Evolutionary conservation across 2,329 filamentous ascomycete genomes (phyloP).

Genomic region (Bimuria novae-zelandiae): DNA sequence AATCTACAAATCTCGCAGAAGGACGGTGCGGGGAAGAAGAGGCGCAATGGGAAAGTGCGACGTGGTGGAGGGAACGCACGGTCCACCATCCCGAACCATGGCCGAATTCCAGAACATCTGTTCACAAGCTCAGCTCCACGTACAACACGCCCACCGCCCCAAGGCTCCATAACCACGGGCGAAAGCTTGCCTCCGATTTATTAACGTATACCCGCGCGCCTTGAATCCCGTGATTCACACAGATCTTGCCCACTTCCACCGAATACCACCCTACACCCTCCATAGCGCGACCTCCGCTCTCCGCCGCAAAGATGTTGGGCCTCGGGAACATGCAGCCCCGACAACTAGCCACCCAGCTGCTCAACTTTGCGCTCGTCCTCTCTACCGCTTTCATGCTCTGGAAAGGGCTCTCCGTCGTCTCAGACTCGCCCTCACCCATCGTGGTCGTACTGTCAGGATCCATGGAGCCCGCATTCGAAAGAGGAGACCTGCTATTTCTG

Average conservation of each 20-base stretch:
- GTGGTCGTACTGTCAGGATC: constrained; percentile 83
- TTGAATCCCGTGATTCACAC: neutral
- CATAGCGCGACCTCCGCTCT: constrained; percentile 6
- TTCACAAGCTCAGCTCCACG: constrained; percentile 11
- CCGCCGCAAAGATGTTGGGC: constrained; percentile 39
- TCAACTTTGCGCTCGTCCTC: constrained; percentile 90
- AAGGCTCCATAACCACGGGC: neutral
- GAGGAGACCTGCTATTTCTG: constrained; percentile 75
- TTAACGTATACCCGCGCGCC: neutral
- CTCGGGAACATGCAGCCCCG: constrained; percentile 72
- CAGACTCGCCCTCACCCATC: constrained; percentile 69
- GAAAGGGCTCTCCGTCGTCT: constrained; percentile 83
- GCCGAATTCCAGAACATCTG: constrained; percentile 9
- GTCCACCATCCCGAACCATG: constrained; percentile 6
- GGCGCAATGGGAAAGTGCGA: neutral
- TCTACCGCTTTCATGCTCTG: constrained; percentile 90
- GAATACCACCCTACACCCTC: neutral
- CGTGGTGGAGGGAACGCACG: neutral
- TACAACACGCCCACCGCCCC: neutral
- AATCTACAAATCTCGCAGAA: neutral
- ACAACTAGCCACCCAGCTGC: constrained; percentile 77
- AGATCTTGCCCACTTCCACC: neutral
- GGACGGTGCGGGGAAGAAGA: neutral
- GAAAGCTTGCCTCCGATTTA: neutral
- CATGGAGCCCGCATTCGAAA: constrained; percentile 83